Percentiles rank a stretch among this genome's conserved stretches.
phyloP scores from a whole-genome alignment of 495 filamentous ascomycete genomes.

The Aspergillus coremiiformis region DNA sequence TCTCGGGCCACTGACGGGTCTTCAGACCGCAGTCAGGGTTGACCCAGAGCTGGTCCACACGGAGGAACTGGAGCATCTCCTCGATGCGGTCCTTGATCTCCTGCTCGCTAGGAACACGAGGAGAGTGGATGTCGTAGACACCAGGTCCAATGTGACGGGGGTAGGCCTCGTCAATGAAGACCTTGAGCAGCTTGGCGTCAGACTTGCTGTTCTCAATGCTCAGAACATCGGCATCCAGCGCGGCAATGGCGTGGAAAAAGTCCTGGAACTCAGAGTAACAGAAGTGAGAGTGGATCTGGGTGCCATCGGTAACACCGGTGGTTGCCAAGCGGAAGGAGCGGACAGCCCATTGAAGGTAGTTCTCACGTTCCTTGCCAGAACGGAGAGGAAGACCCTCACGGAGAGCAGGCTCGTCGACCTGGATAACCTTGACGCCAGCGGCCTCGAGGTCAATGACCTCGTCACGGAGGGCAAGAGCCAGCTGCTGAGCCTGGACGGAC shows the following conservation, averaged over 20 bases:
- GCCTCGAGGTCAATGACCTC: conserved; percentile 96
- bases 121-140: conserved; percentile 99
- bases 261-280: conserved; percentile 99
- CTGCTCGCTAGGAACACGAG: conserved; percentile 86
- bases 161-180: conserved; percentile 95
- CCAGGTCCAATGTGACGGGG: conserved; percentile 97
- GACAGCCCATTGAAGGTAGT: conserved; percentile 94
- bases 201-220: conserved; percentile 99
- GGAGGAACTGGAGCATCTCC: conserved; percentile 94
- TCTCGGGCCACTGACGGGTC: conserved; percentile 95
- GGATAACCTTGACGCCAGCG: conserved; percentile 93
- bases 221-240: conserved; percentile 94
- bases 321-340: conserved; percentile 92
- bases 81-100: conserved; percentile 96
- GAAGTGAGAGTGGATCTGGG: conserved; percentile 99
- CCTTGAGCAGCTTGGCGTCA: conserved; percentile 96
- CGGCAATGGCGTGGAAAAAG: conserved; percentile 99
- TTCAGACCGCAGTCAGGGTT: conserved; percentile 99
- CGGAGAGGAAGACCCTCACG: conserved; percentile 98
- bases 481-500: conserved; percentile 96
- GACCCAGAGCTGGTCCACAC: conserved; percentile 94
- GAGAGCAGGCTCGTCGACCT: conserved; percentile 98
- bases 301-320: conserved; percentile 81
- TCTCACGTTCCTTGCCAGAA: conserved; percentile 80
- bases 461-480: conserved; percentile 94